A percentile compares a stretch with the other conserved stretches of the same genome.
Conservation (phyloP, 345 rosid genomes). For the Luvunga scandens region DNA sequence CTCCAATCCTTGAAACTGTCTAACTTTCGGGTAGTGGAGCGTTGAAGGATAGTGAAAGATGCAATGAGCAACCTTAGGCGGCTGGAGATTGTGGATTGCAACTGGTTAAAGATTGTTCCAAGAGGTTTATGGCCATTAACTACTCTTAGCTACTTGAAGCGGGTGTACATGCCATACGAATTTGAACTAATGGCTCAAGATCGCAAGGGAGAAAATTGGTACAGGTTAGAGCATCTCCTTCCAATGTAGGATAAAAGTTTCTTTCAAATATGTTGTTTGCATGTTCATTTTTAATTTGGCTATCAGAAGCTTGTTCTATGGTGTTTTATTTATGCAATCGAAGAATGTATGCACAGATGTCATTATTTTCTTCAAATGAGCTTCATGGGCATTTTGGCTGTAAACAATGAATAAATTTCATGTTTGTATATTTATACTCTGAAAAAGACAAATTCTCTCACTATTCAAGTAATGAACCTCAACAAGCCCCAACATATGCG, state of each 20-base stretch:
- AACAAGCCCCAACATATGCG: no score
- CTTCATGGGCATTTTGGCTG: no score
- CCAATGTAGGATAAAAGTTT: background rate
- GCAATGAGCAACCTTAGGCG: slow-evolving; percentile 9
- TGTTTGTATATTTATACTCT: no score
- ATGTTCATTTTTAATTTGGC: background rate
- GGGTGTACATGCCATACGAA: background rate
- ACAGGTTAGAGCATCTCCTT: slow-evolving; percentile 6
- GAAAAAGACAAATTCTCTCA: no score
- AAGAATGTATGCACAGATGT: background rate
- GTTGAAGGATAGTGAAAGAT: slow-evolving; percentile 10
- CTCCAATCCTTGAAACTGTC: slow-evolving; percentile 13
- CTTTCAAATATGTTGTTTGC: background rate
- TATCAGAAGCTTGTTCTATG: background rate
- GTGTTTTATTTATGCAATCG: background rate
- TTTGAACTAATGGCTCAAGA: slow-evolving; percentile 10
- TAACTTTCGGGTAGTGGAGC: background rate
- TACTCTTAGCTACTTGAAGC: background rate
- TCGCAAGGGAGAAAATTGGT: slow-evolving; percentile 4
- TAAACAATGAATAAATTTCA: no score
- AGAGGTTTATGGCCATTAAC: slow-evolving; percentile 12
- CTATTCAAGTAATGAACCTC: no score
- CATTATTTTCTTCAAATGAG: background rate
- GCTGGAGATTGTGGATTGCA: slow-evolving; percentile 11
- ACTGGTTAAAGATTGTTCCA: slow-evolving; percentile 8